Percentiles rank a stretch among this genome's conserved stretches.
phyloP scores from a whole-genome alignment of 2,329 filamentous ascomycete species.

The Trichoderma atrobrunneum region DNA sequence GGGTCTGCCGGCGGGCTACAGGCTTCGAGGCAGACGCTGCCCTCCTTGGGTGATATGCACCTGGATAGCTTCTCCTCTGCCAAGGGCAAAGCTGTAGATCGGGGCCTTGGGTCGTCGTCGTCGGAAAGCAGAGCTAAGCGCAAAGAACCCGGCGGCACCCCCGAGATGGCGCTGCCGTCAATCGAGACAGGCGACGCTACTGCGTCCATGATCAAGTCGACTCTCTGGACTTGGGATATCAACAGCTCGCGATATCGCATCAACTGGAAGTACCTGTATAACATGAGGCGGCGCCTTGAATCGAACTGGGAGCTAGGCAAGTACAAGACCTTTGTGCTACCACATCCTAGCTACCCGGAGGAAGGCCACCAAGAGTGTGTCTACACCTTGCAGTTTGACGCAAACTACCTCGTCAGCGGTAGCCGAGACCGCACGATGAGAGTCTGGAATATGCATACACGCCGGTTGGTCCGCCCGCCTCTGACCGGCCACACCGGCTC shows the following conservation, averaged over 20 bases:
- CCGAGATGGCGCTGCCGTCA: constrained; percentile 32
- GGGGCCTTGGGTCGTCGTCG: constrained; percentile 26
- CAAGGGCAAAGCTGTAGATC: constrained; percentile 33
- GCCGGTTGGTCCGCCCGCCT: constrained; percentile 71
- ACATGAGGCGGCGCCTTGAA: constrained; percentile 79
- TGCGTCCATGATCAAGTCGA: constrained; percentile 40
- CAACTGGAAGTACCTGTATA: constrained; percentile 93
- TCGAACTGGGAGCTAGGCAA: constrained; percentile 86
- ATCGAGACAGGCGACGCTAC: constrained; percentile 30
- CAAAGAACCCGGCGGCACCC: constrained; percentile 36
- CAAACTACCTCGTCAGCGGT: constrained; percentile 85
- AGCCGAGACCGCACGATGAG: constrained; percentile 85
- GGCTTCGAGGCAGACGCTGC: constrained; percentile 28
- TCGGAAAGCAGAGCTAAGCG: constrained; percentile 36
- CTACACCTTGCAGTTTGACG: constrained; percentile 87
- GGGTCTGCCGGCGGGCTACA: constrained; percentile 35
- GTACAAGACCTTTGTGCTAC: constrained; percentile 84
- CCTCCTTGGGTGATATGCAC: constrained; percentile 32
- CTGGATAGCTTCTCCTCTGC: constrained; percentile 26
- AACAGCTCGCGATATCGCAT: constrained; percentile 57
- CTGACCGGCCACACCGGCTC: constrained; percentile 77
- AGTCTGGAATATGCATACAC: constrained; percentile 84
- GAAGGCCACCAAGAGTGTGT: constrained; percentile 92
- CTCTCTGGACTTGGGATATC: constrained; percentile 51
- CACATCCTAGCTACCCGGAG: constrained; percentile 73